Base-by-base conservation (phyloP, 176 grass and related monocot genomes). In the Areca catechu region DNA sequence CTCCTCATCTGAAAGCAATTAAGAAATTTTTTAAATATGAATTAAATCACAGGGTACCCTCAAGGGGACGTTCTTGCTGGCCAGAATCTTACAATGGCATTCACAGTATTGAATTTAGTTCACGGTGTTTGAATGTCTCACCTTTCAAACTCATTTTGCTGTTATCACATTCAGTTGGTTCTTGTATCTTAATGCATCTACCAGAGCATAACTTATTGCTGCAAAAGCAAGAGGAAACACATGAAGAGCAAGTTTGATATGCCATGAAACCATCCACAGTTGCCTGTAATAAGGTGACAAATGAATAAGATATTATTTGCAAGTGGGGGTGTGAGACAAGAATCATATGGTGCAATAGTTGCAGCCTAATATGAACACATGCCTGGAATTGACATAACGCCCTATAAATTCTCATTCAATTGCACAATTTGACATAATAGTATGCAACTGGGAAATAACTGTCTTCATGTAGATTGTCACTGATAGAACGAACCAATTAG, bases 181-280 rank as follows among this genome's bases (percentile, higher is more conserved):
- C 77, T 62, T 56, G 60, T 67, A 81, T 47, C 72, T 43, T 67
- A 77, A 37, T 21, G n/a, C 70, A 89, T 50, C 48, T 74, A 67
- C 77, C 81, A 12, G 24, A 65, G 62, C 73, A 77, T 3, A 0
- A 17, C 60, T 77, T 77, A 48, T 89, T 73, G 27, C 86, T 89
- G 62, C 54, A 73, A 68, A 80, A 79, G 24, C 50, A 67, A 43
- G 56, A 37, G 19, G 5, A 62, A 16, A 58, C n/a, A 63, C n/a
- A 82, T 15, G 2, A 37, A 48, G 29, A 43, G 34, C 34, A 43
- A 43, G 34, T 43, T 20, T 66, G 22, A 56, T 47, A 28, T 71
- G 17, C 18, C 20, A 51, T 2, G 22, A 60, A 56, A 43, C 34
- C 10, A 43, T 43, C 34, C 34, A 43, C 34, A 12, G 34, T 12